These are phyloP conservation scores for Domatiomyces catenatus DNA, from an alignment of 2,329 filamentous ascomycete genomes.

Conservation along the genomic window DNA sequence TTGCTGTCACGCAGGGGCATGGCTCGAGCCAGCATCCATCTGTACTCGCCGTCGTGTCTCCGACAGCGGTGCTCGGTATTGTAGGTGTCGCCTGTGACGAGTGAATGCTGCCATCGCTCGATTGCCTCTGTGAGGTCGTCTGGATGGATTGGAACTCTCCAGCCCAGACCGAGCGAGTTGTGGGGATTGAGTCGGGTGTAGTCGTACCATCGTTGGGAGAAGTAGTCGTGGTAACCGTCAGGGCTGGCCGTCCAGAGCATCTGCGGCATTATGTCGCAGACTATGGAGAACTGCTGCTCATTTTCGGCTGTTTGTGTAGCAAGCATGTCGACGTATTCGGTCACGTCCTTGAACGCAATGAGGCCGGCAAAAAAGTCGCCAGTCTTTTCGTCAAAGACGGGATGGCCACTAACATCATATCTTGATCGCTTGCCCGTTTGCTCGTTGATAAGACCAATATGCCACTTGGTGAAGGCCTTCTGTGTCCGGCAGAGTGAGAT, in stretches of 20 bases:
- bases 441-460: slow-evolving; percentile 48
- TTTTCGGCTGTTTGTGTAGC: slow-evolving; percentile 54
- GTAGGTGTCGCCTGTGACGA: slow-evolving; percentile 54
- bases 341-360: slow-evolving; percentile 58
- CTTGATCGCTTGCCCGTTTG: slow-evolving; percentile 38
- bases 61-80: slow-evolving; percentile 55
- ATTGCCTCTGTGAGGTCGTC: slow-evolving; percentile 48
- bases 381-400: slow-evolving; percentile 49
- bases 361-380: slow-evolving; percentile 61
- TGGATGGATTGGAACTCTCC: slow-evolving; percentile 51
- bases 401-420: slow-evolving; percentile 53
- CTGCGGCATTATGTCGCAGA: slow-evolving; percentile 59
- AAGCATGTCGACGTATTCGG: slow-evolving; percentile 53
- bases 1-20: slow-evolving; percentile 51
- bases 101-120: slow-evolving; percentile 45
- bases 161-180: slow-evolving; percentile 46
- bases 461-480: slow-evolving; percentile 41
- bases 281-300: slow-evolving; percentile 58
- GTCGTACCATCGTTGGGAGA: slow-evolving; percentile 62
- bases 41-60: slow-evolving; percentile 52
- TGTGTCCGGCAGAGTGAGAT: slow-evolving; percentile 47
- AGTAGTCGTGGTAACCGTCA: slow-evolving; percentile 56
- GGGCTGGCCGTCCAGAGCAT: slow-evolving; percentile 59
- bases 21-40: slow-evolving; percentile 65
- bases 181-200: slow-evolving; percentile 55